phyloP scores from a whole-genome alignment of 2,329 filamentous ascomycete species.

The Lachnellula hyalina region DNA sequence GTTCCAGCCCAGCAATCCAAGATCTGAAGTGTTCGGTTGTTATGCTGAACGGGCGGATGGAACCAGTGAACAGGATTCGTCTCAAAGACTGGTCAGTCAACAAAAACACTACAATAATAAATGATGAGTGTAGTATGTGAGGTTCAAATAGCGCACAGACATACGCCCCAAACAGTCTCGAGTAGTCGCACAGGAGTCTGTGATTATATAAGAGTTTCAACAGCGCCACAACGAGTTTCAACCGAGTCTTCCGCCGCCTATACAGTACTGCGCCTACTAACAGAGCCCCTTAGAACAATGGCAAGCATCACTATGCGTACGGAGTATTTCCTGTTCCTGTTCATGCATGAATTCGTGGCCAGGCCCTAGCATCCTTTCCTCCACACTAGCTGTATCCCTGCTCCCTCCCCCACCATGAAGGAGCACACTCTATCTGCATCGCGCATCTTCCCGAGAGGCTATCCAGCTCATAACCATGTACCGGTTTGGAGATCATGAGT shows the following conservation, averaged over 20 bases:
- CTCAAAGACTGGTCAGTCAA: slow-evolving; percentile 18
- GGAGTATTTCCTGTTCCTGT: slow-evolving; percentile 23
- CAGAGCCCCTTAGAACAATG: slow-evolving; percentile 14
- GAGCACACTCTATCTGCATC: slow-evolving; percentile 28
- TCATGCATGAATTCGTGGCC: slow-evolving; percentile 35
- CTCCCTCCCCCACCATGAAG: slow-evolving; percentile 25
- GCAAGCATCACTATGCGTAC: slow-evolving; percentile 19
- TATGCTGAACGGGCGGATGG: slow-evolving; percentile 17
- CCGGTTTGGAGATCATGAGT: slow-evolving; percentile 28
- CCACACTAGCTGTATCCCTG: slow-evolving; percentile 27
- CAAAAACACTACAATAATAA: slow-evolving; percentile 17
- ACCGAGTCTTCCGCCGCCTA: slow-evolving; percentile 21
- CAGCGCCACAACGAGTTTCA: slow-evolving; percentile 28
- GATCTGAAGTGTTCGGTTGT: slow-evolving; percentile 22
- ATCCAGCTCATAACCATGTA: slow-evolving; percentile 27
- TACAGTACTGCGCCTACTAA: slow-evolving; percentile 10
- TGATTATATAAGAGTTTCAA: slow-evolving; percentile 32
- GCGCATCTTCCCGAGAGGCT: slow-evolving; percentile 31
- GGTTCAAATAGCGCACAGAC: slow-evolving; percentile 30
- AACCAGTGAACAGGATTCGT: slow-evolving; percentile 18
- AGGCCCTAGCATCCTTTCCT: slow-evolving; percentile 19
- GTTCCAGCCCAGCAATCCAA: slow-evolving; percentile 19
- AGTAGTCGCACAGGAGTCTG: slow-evolving; percentile 27
- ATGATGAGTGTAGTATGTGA: slow-evolving; percentile 18
- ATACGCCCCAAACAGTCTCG: slow-evolving; percentile 27